These are phyloP conservation scores for Meyerozyma guilliermondii DNA, from an alignment of 1,139 yeast species.

Conservation along the genomic window DNA sequence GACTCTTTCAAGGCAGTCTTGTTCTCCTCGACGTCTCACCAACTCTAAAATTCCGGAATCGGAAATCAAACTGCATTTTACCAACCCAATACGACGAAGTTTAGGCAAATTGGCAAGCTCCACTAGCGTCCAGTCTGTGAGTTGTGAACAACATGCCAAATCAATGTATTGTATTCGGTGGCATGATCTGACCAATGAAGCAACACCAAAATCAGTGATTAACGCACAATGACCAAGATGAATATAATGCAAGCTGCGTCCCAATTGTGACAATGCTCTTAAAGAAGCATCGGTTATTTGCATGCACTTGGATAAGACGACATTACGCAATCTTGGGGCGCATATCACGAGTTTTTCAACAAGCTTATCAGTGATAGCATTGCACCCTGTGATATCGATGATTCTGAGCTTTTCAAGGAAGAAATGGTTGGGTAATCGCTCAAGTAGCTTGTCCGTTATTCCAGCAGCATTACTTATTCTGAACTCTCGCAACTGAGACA, in stretches of 20 bases:
- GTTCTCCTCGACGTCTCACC: slow-evolving; percentile 65
- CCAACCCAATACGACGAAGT: slow-evolving; percentile 86
- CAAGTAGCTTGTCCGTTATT: slow-evolving; percentile 62
- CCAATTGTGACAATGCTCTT: slow-evolving; percentile 65
- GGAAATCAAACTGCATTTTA: slow-evolving; percentile 83
- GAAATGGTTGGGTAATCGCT: slow-evolving; percentile 37
- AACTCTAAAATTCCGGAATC: slow-evolving; percentile 81
- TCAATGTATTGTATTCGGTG: slow-evolving; percentile 89
- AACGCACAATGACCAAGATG: slow-evolving; percentile 93
- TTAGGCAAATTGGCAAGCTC: slow-evolving; percentile 77
- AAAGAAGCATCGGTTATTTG: slow-evolving; percentile 82
- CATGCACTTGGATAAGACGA: slow-evolving; percentile 84
- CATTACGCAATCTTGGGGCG: slow-evolving; percentile 85
- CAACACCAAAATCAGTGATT: slow-evolving; percentile 86
- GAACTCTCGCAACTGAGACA: slow-evolving; percentile 75
- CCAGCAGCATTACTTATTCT: slow-evolving; percentile 72
- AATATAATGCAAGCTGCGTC: slow-evolving; percentile 79
- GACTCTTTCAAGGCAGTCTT: slow-evolving; percentile 81
- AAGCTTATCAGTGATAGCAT: slow-evolving; percentile 73
- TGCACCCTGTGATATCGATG: slow-evolving; percentile 82
- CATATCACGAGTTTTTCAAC: slow-evolving; percentile 66
- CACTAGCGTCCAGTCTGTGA: slow-evolving; percentile 78
- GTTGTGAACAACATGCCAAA: slow-evolving; percentile 87
- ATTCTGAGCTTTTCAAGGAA: slow-evolving; percentile 57
- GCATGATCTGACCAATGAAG: slow-evolving; percentile 69